These are phyloP conservation scores for Saccharomyces hybrid DNA, from an alignment of 1,139 yeast species.

Conservation along the genomic window DNA sequence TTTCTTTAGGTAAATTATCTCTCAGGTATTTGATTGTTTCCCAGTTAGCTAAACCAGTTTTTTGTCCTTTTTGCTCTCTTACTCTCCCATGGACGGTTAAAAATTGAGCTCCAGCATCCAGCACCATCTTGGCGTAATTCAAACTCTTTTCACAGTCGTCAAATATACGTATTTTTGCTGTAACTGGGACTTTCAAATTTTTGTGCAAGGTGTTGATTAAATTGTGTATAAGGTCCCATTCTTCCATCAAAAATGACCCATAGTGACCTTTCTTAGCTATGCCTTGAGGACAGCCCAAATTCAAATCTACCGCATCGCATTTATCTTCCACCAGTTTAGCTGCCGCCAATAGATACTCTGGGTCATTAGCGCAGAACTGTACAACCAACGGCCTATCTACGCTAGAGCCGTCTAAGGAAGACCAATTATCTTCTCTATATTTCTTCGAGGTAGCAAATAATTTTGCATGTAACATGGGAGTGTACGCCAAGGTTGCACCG, in stretches of 20 bases:
- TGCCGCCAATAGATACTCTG: conserved; percentile 72
- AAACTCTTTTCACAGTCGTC: conserved; percentile 80
- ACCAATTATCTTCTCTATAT: conserved; percentile 71
- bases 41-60: conserved; percentile 96
- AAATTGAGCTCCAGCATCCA: conserved; percentile 92
- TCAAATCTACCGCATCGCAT: conserved; percentile 94
- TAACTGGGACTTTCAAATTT: conserved; percentile 75
- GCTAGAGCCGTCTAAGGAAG: conserved; percentile 56
- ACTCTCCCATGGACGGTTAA: conserved; percentile 93
- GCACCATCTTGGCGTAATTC: conserved; percentile 83
- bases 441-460: conserved; percentile 78
- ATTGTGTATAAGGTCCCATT: conserved; percentile 75
- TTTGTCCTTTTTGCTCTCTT: conserved; percentile 94
- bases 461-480: conserved; percentile 95
- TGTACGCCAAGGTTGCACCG: conserved; percentile 90
- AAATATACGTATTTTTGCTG: conserved; percentile 89
- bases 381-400: conserved; percentile 78
- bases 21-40: conserved; percentile 61
- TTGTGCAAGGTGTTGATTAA: conserved; percentile 67
- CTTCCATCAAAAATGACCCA: conserved; percentile 95
- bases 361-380: conserved; percentile 95
- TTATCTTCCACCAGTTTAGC: conserved; percentile 70
- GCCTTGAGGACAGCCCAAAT: conserved; percentile 96
- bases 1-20: conserved; percentile 71
- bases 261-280: conserved; percentile 92